These are phyloP conservation scores for Russula sp. DNA, from an alignment of 768 basidiomycete species.

Conservation along the genomic window DNA sequence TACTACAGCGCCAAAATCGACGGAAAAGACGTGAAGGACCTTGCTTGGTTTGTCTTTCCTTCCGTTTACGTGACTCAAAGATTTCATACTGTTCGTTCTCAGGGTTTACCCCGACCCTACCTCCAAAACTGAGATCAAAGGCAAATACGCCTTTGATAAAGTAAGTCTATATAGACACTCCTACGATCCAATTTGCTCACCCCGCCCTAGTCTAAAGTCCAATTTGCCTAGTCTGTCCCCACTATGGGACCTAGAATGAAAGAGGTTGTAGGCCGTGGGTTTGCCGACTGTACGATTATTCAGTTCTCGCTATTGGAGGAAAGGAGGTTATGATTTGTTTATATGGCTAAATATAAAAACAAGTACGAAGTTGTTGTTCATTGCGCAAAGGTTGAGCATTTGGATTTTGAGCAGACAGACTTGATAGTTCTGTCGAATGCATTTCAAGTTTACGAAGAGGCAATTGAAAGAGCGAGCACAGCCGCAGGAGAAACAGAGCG, in stretches of 20 bases:
- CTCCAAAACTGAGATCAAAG: conserved; percentile 54
- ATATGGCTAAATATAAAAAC: too few relatives aligned
- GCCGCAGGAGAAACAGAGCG: too few relatives aligned
- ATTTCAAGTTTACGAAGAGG: too few relatives aligned
- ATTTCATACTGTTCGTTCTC: neutral
- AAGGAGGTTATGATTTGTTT: too few relatives aligned
- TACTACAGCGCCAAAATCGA: conserved; percentile 55
- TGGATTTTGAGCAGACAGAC: too few relatives aligned
- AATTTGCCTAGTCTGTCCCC: neutral
- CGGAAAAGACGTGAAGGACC: conserved; percentile 44
- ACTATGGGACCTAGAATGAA: neutral
- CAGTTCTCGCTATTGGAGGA: neutral
- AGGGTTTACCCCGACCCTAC: conserved; percentile 64
- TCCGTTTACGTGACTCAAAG: neutral
- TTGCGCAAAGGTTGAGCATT: too few relatives aligned
- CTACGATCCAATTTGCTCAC: neutral
- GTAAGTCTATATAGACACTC: conserved; percentile 28
- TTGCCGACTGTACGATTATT: neutral
- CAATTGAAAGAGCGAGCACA: too few relatives aligned
- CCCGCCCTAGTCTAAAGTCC: neutral
- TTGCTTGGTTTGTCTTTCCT: conserved; percentile 50
- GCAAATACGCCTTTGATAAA: conserved; percentile 75
- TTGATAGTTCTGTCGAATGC: too few relatives aligned
- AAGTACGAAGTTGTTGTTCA: too few relatives aligned
- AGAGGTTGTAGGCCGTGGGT: neutral